Conservation (phyloP, 768 basidiomycete species). For the Cytidiella melzeri region DNA sequence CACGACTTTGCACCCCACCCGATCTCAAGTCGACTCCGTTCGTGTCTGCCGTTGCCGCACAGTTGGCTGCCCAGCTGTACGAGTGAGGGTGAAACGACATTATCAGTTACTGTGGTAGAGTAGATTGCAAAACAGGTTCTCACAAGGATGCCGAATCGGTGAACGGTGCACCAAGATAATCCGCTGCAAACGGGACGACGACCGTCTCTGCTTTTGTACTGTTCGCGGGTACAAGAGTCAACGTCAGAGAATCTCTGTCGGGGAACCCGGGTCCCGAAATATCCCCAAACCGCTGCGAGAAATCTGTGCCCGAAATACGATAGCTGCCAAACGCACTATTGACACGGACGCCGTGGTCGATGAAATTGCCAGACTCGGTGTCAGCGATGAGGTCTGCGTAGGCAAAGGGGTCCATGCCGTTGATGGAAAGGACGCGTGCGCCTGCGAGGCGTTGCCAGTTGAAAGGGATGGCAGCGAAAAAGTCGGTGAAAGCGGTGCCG, state of each 20-base stretch:
- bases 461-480: constrained; percentile 44
- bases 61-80: constrained; percentile 56
- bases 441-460: constrained; percentile 58
- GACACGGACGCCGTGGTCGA: constrained; percentile 57
- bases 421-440: constrained; percentile 48
- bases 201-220: constrained; percentile 44
- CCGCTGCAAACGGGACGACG: constrained; percentile 45
- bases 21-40: constrained; percentile 40
- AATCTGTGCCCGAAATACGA: constrained; percentile 32
- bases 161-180: constrained; percentile 41
- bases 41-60: constrained; percentile 42
- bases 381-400: constrained; percentile 53
- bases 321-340: constrained; percentile 61
- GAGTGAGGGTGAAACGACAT: background rate
- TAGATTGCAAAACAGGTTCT: constrained; percentile 16
- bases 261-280: constrained; percentile 50
- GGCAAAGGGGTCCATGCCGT: constrained; percentile 44
- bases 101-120: constrained; percentile 3
- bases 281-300: constrained; percentile 53
- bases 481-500: constrained; percentile 38
- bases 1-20: background rate
- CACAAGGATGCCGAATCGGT: constrained; percentile 48
- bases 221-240: constrained; percentile 41
- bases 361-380: constrained; percentile 56
- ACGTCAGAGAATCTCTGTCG: constrained; percentile 38